Base-by-base conservation (phyloP, 108 stramenopile species). In the Cyclostephanos invisitatus region DNA sequence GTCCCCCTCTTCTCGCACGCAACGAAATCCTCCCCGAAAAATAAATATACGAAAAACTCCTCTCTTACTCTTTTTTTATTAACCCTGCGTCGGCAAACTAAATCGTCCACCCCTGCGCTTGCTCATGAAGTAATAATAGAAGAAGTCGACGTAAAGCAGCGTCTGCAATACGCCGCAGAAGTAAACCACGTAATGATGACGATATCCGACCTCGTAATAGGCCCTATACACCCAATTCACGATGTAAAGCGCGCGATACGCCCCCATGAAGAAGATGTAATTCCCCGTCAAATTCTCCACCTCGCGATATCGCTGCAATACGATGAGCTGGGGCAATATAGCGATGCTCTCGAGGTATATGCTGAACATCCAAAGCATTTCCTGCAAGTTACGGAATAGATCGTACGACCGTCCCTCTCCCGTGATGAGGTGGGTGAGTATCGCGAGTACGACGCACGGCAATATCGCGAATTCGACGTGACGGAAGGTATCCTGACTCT, bases 221-320 rank as follows among this genome's bases (percentile, higher is more conserved):
- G 94, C 86, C 32, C 98, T 82, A 62, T 96, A 98, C 40, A 98
- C 83, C 99, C 99, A 99, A 79, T 99, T 99, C n/a, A 98, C 75
- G 72, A 99, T 97, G 86, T 99, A 99, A 8, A 99, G 79, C 17
- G 85, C 95, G 28, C 98, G 89, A 74, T 99, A 99, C 40, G 93
- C 83, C 58, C 98, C 99, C 91, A 99, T 93, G 67, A 96, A 92
- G 76, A 97, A 95, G 72, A 99, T 89, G 83, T 98, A 99, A 78
- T 98, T 95, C 21, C 96, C 96, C 15, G 98, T 98, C 67, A 99
- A 82, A 86, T 98, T 99, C 81, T 98, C 97, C 17, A 98, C 93
- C 57, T 98, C 97, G 24, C 97, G 84, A 78, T 94, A 98, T 17
- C 98, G 89, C 78, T 98, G 97, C 81, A 99, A 73, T 10, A 98